phyloP scores from a whole-genome alignment of 169 alveolate species.

The Plasmodium vivax region DNA sequence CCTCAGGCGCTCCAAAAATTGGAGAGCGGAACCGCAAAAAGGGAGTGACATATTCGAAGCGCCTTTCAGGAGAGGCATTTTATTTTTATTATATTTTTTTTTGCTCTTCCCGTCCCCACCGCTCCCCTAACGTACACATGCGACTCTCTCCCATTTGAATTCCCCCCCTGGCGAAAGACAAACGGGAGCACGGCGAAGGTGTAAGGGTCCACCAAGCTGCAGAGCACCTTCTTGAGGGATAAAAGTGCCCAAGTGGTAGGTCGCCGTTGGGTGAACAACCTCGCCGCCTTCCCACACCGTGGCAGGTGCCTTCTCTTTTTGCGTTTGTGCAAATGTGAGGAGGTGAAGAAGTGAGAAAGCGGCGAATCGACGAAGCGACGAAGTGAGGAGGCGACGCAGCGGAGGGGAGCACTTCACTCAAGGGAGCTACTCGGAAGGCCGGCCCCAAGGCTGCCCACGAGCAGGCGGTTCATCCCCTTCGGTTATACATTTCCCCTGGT shows the following conservation, averaged over 20 bases:
- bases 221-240: neutral
- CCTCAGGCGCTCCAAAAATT: neutral
- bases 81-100: neutral
- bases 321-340: neutral
- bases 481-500: neutral
- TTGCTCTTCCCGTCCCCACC: neutral
- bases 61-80: neutral
- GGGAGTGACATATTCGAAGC: neutral
- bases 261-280: neutral
- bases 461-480: neutral
- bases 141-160: neutral
- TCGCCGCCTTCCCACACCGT: neutral
- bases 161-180: neutral
- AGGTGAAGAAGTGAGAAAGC: neutral
- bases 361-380: neutral
- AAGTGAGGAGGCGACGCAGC: neutral
- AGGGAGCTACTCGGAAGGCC: neutral
- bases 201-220: neutral
- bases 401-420: too few species aligned
- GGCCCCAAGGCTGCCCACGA: neutral
- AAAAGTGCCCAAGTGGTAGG: neutral
- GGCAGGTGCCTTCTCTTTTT: neutral
- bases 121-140: neutral
- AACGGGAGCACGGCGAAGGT: neutral
- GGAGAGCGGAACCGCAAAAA: neutral